Evolutionary conservation across 1,284 basidiomycete genomes (phyloP).

Genomic region (Irpex sp.): DNA sequence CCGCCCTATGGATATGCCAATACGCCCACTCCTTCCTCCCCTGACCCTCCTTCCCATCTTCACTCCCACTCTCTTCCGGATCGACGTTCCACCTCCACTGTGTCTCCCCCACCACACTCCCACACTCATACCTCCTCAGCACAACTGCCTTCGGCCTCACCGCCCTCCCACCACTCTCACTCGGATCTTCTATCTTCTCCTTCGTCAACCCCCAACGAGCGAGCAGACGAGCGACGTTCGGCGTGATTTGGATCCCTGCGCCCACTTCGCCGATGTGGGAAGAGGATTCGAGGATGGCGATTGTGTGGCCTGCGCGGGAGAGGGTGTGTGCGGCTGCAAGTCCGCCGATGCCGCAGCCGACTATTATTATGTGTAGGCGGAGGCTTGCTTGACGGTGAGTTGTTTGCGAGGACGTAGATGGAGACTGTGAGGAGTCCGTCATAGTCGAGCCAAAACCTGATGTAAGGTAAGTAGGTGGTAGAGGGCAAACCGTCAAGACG

Average conservation of each 20-base stretch:
- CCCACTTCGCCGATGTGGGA: conserved; percentile 39
- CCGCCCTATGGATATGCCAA: conserved; percentile 50
- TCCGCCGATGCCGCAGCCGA: conserved; percentile 44
- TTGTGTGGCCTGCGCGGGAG: conserved; percentile 37
- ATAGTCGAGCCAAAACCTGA: no score
- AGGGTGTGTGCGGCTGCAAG: conserved; percentile 39
- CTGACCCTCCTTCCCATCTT: conserved; percentile 28
- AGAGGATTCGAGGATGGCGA: conserved; percentile 41
- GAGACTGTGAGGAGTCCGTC: no score
- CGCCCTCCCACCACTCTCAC: conserved; percentile 28
- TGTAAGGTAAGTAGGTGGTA: no score
- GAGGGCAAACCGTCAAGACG: no score
- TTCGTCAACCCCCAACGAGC: conserved; percentile 33
- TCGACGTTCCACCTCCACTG: neutral
- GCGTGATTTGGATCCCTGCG: conserved; percentile 46
- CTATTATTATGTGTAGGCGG: conserved; percentile 35
- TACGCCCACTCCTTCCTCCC: conserved; percentile 35
- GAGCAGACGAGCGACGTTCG: conserved; percentile 37
- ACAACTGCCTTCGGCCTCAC: conserved; percentile 37
- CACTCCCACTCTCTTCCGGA: no score
- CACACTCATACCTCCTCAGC: conserved; percentile 34
- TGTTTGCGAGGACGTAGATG: neutral
- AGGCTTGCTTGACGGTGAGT: conserved; percentile 23
- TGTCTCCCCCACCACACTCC: conserved; percentile 35
- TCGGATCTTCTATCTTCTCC: neutral